Conservation (phyloP, 257 asterid species). For the Schizonepeta tenuifolia region DNA sequence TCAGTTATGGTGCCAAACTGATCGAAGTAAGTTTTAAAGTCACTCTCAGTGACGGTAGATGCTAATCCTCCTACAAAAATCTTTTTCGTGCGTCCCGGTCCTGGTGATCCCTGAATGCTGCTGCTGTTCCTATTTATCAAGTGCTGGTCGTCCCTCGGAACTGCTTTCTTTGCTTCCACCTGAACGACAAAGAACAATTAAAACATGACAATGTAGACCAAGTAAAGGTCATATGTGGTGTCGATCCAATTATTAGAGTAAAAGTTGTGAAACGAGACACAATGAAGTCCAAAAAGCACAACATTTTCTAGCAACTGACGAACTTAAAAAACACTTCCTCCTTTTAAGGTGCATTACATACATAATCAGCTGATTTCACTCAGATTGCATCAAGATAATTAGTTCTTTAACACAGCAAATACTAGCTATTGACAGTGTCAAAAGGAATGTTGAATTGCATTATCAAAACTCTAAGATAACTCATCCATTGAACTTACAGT, state of each 20-base stretch:
- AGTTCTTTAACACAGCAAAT: not conserved
- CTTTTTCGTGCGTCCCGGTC: slow-evolving; percentile 85
- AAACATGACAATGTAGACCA: slow-evolving; percentile 16
- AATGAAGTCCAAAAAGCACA: slow-evolving; percentile 11
- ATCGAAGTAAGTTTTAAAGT: slow-evolving; percentile 77
- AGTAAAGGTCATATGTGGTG: not conserved
- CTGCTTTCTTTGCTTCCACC: slow-evolving; percentile 97
- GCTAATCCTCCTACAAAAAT: slow-evolving; percentile 97
- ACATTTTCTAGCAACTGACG: not conserved
- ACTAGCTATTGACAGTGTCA: not conserved
- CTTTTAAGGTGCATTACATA: not conserved
- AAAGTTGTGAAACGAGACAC: not conserved
- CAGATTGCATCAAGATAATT: slow-evolving; percentile 10
- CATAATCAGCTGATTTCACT: slow-evolving; percentile 3
- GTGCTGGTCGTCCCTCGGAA: slow-evolving; percentile 84
- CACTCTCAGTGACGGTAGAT: slow-evolving; percentile 81
- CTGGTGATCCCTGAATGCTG: slow-evolving; percentile 79
- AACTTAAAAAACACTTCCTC: slow-evolving; percentile 11
- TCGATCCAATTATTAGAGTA: not conserved
- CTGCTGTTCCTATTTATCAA: slow-evolving; percentile 60
- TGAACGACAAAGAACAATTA: slow-evolving; percentile 30
- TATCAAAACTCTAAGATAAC: not conserved
- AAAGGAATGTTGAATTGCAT: slow-evolving; percentile 22
- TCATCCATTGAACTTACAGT: slow-evolving; percentile 58
- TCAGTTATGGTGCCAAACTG: slow-evolving; percentile 89